phyloP scores from a whole-genome alignment of 768 basidiomycete species.

The Hypsizygus marmoreus region DNA sequence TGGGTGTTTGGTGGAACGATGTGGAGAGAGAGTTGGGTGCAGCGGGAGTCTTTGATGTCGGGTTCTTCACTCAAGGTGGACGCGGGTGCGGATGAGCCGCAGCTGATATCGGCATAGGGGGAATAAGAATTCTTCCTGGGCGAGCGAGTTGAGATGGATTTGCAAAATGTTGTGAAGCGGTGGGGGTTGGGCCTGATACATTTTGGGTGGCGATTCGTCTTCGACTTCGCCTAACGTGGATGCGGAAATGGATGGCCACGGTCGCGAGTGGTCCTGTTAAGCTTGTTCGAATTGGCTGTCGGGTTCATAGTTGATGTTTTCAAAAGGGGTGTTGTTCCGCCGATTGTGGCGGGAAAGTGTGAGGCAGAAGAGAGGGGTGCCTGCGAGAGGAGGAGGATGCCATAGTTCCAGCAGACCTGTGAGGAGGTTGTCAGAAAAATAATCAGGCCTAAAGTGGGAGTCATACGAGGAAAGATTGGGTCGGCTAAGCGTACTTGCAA shows the following conservation, averaged over 20 bases:
- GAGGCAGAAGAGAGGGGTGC: neutral
- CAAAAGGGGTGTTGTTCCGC: neutral
- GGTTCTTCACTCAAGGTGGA: no score
- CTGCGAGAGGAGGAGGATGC: slow-evolving; percentile 17
- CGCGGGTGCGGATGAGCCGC: no score
- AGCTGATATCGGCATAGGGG: slow-evolving; percentile 6
- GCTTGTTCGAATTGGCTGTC: no score
- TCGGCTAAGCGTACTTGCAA: no score
- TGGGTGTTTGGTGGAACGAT: slow-evolving; percentile 4
- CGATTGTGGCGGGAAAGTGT: neutral
- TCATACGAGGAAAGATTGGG: no score
- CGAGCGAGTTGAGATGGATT: slow-evolving; percentile 21
- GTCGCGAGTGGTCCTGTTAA: no score
- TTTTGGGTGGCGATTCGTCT: neutral
- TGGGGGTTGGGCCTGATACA: slow-evolving; percentile 4
- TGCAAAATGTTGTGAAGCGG: slow-evolving; percentile 19
- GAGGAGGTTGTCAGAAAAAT: no score
- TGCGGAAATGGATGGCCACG: neutral
- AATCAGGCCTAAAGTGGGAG: no score
- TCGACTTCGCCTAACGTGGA: slow-evolving; percentile 9
- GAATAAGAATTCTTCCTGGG: slow-evolving; percentile 3
- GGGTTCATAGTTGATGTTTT: no score
- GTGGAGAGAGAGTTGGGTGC: no score
- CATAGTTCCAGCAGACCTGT: slow-evolving; percentile 85
- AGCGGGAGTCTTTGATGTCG: no score